These are phyloP conservation scores for Ormosia semicastrata DNA, from an alignment of 306 rosid genomes.

Conservation along the genomic window DNA sequence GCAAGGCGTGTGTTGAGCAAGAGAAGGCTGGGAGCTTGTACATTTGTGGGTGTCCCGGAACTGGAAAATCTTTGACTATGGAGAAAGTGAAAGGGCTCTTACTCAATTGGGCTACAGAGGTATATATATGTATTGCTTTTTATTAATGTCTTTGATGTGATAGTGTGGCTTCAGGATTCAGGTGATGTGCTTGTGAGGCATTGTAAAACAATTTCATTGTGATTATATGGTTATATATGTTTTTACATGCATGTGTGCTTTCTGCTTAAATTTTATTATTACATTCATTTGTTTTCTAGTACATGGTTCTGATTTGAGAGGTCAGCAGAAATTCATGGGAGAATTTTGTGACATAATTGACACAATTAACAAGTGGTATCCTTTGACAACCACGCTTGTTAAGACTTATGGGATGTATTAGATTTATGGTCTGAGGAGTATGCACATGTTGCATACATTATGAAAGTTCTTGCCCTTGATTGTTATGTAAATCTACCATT, in stretches of 20 bases:
- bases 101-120: slow-evolving; percentile 71
- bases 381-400: not conserved
- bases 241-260: not conserved
- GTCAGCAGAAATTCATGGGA: not conserved
- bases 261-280: not conserved
- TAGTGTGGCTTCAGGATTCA: not conserved
- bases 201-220: too few species aligned
- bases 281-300: not conserved
- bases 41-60: slow-evolving; percentile 89
- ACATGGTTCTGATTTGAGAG: not conserved
- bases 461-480: not conserved
- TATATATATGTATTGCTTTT: not conserved
- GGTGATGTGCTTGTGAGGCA: not conserved
- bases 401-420: not conserved
- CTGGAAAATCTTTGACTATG: slow-evolving; percentile 80
- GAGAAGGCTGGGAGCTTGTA: slow-evolving; percentile 81
- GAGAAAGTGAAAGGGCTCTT: slow-evolving; percentile 62
- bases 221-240: not conserved
- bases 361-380: not conserved
- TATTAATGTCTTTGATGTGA: not conserved
- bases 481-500: not conserved
- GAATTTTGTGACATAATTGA: not conserved
- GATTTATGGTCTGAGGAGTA: not conserved
- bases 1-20: slow-evolving; percentile 62
- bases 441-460: not conserved